Evolutionary conservation across 352 stramenopile species (phyloP).

Genomic region (Elongisporangium prolatum): DNA sequence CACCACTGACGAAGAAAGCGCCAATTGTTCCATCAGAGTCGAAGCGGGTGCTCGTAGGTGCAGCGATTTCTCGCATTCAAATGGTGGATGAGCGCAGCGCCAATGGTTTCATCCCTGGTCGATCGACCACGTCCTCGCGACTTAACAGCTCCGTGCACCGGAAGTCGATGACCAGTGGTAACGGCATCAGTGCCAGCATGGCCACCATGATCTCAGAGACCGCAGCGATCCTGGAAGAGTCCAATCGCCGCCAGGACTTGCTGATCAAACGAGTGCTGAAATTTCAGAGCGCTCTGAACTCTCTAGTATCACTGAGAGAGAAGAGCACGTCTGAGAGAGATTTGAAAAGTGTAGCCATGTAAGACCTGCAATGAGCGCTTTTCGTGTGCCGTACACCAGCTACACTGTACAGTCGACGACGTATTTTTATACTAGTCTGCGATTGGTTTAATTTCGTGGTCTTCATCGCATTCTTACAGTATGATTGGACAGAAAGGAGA

Average conservation of each 20-base stretch:
- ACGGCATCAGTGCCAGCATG: slow-evolving; percentile 31
- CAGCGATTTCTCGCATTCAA: slow-evolving; percentile 15
- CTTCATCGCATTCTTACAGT: not conserved
- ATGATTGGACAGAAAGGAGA: not conserved
- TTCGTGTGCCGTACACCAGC: not conserved
- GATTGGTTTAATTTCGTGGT: not conserved
- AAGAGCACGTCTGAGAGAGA: not conserved
- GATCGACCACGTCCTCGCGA: slow-evolving; percentile 28
- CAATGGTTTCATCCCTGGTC: slow-evolving; percentile 16
- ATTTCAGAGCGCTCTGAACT: slow-evolving; percentile 31
- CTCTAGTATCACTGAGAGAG: slow-evolving; percentile 1
- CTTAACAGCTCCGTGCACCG: slow-evolving; percentile 28
- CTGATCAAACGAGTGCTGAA: slow-evolving; percentile 31
- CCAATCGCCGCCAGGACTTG: slow-evolving; percentile 37
- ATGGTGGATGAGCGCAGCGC: slow-evolving; percentile 19
- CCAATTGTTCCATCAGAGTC: not conserved
- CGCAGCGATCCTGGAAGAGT: slow-evolving; percentile 33
- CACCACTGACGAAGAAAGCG: slow-evolving; percentile 1
- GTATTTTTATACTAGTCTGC: not conserved
- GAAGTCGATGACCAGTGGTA: slow-evolving; percentile 8
- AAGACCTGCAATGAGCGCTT: not conserved
- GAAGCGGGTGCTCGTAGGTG: slow-evolving; percentile 10
- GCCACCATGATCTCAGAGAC: slow-evolving; percentile 38
- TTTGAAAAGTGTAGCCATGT: not conserved
- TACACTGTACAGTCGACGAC: not conserved